Conservation (phyloP, 164 flowering plant species). For the Vitis rupestris region DNA sequence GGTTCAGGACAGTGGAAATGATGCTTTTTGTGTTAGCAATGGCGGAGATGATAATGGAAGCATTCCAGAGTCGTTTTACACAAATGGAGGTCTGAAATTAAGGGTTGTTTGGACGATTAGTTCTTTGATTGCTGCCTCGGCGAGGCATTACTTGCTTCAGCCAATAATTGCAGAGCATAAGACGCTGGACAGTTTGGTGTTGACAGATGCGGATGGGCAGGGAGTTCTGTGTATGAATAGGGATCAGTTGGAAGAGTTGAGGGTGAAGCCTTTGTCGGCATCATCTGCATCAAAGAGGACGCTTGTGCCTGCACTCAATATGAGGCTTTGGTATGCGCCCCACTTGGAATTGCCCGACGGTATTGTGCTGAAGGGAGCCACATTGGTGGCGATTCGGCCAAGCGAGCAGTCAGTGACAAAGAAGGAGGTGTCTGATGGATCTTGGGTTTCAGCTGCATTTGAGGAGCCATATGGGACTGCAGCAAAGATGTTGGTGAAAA, state of each 20-base stretch:
- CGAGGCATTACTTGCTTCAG: slow-evolving; percentile 82
- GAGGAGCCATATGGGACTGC: slow-evolving; percentile 82
- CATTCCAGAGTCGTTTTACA: slow-evolving; percentile 89
- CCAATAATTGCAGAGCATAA: slow-evolving; percentile 80
- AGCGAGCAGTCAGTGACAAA: slow-evolving; percentile 58
- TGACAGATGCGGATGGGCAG: slow-evolving; percentile 88
- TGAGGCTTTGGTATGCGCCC: slow-evolving; percentile 90
- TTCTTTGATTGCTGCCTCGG: slow-evolving; percentile 83
- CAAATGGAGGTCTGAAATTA: slow-evolving; percentile 83
- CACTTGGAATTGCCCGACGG: slow-evolving; percentile 75
- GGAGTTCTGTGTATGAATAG: slow-evolving; percentile 82
- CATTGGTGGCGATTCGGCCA: slow-evolving; percentile 84
- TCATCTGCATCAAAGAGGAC: slow-evolving; percentile 85
- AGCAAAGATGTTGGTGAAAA: slow-evolving; percentile 68
- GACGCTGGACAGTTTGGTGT: slow-evolving; percentile 64
- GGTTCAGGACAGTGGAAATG: slow-evolving; percentile 12
- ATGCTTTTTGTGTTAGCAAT: slow-evolving; percentile 9
- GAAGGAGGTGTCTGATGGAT: slow-evolving; percentile 59
- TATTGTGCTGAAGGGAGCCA: slow-evolving; percentile 75
- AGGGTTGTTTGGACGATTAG: slow-evolving; percentile 94
- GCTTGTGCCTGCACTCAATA: slow-evolving; percentile 77
- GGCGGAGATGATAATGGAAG: slow-evolving; percentile 71
- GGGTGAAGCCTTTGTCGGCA: slow-evolving; percentile 85
- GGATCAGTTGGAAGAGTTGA: slow-evolving; percentile 81
- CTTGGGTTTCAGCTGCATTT: slow-evolving; percentile 72